phyloP scores from a whole-genome alignment of 768 basidiomycete genomes.

The Sistotremastrum niveocremeum region DNA sequence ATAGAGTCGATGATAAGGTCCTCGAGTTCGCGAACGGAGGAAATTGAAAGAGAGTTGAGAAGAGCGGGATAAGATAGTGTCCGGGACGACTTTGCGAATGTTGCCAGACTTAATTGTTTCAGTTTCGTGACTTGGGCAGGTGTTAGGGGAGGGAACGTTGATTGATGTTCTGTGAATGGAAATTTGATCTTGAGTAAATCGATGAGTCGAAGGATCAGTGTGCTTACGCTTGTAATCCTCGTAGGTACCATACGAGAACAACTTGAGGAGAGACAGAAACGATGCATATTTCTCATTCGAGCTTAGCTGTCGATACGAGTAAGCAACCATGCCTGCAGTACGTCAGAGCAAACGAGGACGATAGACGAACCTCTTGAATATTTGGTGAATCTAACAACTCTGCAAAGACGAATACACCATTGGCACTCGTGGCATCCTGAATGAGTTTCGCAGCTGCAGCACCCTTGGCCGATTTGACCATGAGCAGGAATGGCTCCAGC shows the following conservation, averaged over 20 bases:
- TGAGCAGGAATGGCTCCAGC: slow-evolving; percentile 81
- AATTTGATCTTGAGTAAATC: not conserved
- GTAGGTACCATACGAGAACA: slow-evolving; percentile 87
- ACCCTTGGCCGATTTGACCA: slow-evolving; percentile 85
- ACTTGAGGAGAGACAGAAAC: slow-evolving; percentile 52
- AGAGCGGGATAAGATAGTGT: slow-evolving; percentile 76
- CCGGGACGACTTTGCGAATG: slow-evolving; percentile 62
- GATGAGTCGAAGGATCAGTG: not conserved
- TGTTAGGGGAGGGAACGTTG: slow-evolving; percentile 52
- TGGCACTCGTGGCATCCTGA: slow-evolving; percentile 74
- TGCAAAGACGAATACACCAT: slow-evolving; percentile 84
- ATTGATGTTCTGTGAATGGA: slow-evolving; percentile 42
- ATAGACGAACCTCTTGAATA: slow-evolving; percentile 60
- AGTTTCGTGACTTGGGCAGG: slow-evolving; percentile 71
- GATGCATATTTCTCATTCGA: slow-evolving; percentile 49
- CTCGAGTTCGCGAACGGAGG: slow-evolving; percentile 78
- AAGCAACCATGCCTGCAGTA: not conserved
- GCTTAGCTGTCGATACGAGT: slow-evolving; percentile 38
- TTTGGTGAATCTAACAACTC: slow-evolving; percentile 75
- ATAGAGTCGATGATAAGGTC: slow-evolving; percentile 96
- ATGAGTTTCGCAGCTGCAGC: slow-evolving; percentile 85
- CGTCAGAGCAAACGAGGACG: not conserved
- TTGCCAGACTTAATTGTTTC: slow-evolving; percentile 85
- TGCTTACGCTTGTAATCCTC: slow-evolving; percentile 64
- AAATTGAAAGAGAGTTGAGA: slow-evolving; percentile 55